These are phyloP conservation scores for Cucurbitaria berberidis DNA, from an alignment of 2,329 filamentous ascomycete genomes.

Conservation along the genomic window DNA sequence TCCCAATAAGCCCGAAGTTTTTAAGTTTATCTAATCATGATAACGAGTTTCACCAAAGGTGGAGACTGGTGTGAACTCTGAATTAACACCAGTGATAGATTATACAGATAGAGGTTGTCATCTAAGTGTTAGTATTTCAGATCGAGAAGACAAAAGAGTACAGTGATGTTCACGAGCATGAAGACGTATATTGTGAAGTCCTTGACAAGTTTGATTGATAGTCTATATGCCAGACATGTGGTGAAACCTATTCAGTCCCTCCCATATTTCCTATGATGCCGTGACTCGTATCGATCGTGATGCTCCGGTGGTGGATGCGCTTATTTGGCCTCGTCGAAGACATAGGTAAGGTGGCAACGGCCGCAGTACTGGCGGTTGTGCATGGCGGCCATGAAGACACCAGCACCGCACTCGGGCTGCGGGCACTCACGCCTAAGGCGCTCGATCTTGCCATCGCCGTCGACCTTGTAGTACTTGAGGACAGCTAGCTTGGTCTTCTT, in stretches of 20 bases:
- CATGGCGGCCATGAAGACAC: constrained; percentile 99
- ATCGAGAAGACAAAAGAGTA: no score
- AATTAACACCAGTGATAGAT: no score
- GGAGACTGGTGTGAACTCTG: no score
- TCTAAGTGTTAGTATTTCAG: no score
- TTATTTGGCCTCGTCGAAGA: constrained; percentile 71
- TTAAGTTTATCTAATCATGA: no score
- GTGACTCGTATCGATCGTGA: constrained; percentile 34
- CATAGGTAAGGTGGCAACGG: constrained; percentile 73
- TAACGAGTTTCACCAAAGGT: no score
- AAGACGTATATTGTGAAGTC: constrained; percentile 11
- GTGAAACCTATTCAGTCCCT: constrained; percentile 31
- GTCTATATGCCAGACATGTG: constrained; percentile 33
- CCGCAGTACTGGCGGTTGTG: constrained; percentile 98
- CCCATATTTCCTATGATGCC: constrained; percentile 32
- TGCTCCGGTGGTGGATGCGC: constrained; percentile 19
- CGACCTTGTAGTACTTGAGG: constrained; percentile 99
- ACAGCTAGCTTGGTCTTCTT: constrained; percentile 99
- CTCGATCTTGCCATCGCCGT: constrained; percentile 99
- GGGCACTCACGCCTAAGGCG: constrained; percentile 98
- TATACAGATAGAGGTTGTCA: no score
- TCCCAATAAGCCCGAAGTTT: no score
- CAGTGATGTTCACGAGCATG: background rate
- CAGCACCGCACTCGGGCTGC: constrained; percentile 83
- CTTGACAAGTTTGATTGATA: constrained; percentile 34